phyloP scores from a whole-genome alignment of 164 flowering plant genomes.

The Platanus orientalis region DNA sequence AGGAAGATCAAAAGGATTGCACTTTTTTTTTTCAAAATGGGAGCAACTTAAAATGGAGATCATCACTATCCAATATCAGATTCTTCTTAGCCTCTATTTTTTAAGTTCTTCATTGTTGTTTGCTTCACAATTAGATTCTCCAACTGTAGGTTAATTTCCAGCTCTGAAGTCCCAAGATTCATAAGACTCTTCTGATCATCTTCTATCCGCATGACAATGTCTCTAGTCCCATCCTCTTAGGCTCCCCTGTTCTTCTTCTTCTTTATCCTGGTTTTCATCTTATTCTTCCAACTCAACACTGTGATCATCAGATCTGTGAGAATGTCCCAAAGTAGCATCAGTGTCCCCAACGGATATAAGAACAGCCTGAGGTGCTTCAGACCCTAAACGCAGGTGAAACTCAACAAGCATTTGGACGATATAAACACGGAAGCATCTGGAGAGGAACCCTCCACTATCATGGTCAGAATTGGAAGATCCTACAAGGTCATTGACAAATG shows the following conservation, averaged over 20 bases:
- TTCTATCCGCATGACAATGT: background rate
- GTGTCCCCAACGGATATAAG: too few species aligned
- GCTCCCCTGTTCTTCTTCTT: background rate
- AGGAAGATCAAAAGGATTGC: conserved; percentile 77
- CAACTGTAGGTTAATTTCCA: conserved; percentile 74
- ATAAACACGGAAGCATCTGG: too few species aligned
- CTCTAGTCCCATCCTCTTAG: conserved; percentile 9
- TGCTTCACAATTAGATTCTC: conserved; percentile 84
- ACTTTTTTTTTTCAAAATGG: conserved; percentile 53
- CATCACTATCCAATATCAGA: conserved; percentile 61
- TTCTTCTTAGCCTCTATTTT: conserved; percentile 57
- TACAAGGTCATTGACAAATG: background rate
- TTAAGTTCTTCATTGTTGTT: conserved; percentile 51
- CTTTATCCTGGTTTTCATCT: too few species aligned
- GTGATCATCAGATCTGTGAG: too few species aligned
- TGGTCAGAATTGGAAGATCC: too few species aligned
- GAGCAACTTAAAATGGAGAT: conserved; percentile 49
- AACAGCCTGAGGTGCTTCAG: too few species aligned
- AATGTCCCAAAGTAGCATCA: conserved; percentile 24
- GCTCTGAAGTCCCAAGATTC: conserved; percentile 57
- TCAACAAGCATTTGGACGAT: too few species aligned
- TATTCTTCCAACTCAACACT: too few species aligned
- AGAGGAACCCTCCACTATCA: too few species aligned
- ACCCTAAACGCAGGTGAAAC: too few species aligned
- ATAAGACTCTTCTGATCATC: too few species aligned